Base-by-base conservation (phyloP, 2,329 filamentous ascomycete species). In the Trichoderma cornu-damae region DNA sequence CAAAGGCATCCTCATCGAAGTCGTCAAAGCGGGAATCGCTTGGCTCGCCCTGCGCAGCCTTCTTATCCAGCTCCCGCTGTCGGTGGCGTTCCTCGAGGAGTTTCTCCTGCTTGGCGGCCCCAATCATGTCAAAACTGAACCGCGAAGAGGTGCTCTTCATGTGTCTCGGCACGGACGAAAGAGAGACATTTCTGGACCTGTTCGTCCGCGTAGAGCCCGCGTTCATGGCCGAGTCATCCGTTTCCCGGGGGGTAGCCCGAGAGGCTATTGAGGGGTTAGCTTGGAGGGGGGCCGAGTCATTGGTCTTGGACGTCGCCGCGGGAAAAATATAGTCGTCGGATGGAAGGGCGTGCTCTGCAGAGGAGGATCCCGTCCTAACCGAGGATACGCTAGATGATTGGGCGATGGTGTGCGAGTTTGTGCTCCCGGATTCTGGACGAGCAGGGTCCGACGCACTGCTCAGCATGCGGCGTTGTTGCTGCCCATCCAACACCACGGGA, bases 121-220 rank as follows among this genome's bases (percentile, higher is more conserved):
- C 86, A 14, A 85, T 81, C 77, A 91, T 89, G 65, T 92, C 88
- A 65, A 93, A 93, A 65, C 88, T 92, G 67, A 93, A 92, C 12
- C 89, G 78, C 0, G 87, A 90, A 0, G 88, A 89, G 9, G 86
- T 89, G 68, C 88, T 91, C 70, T 86, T 87, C 83, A 87, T 86
- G 61, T 86, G 83, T 59, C 74, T 80, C 2, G 83, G 84, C 32
- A 86, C 60, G 1, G 79, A 76, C 6, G 78, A 80, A 2, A 74
- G 67, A n/a, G 80, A 85, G 3, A 77, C 67, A 55, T 82, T 79
- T 35, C 79, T 76, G 1, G 83, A 82, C 71, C 75, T 72, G 1
- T 68, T 71, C 3, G 70, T 71, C 2, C 63, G 64, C 12, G 59
- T 59, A 5, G 70, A 72, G 16, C 62, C 61, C 4, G 61, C 58